Conservation (phyloP, 805 yeast genomes). For the Sporopachydermia lactativora region DNA sequence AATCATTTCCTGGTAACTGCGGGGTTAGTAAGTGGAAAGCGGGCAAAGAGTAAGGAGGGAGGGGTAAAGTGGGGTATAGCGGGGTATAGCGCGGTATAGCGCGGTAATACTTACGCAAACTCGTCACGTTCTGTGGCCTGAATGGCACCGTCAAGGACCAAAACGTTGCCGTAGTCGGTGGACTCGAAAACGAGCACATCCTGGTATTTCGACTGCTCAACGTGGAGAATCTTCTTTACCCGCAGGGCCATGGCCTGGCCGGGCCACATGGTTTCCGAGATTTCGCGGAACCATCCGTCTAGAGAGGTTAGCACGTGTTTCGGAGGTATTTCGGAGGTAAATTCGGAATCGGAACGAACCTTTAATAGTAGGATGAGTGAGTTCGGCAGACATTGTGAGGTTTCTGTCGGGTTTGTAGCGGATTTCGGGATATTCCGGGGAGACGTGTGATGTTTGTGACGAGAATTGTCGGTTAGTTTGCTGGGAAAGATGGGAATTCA, state of each 20-base stretch:
- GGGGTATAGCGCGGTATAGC: background rate
- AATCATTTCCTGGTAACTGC: slow-evolving; percentile 71
- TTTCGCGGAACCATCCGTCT: slow-evolving; percentile 77
- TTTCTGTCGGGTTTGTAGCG: no score
- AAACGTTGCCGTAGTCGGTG: slow-evolving; percentile 68
- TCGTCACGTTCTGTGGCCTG: slow-evolving; percentile 91
- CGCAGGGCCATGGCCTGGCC: slow-evolving; percentile 72
- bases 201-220: slow-evolving; percentile 58
- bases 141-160: slow-evolving; percentile 79
- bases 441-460: no score
- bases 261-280: slow-evolving; percentile 57
- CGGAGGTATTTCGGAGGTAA: no score
- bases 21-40: background rate
- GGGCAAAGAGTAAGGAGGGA: background rate
- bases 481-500: no score
- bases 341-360: slow-evolving; percentile 8
- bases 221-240: slow-evolving; percentile 51
- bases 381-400: slow-evolving; percentile 10
- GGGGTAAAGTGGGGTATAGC: background rate
- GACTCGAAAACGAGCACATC: slow-evolving; percentile 70
- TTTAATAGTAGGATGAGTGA: slow-evolving; percentile 14
- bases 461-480: no score
- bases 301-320: no score
- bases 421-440: no score
- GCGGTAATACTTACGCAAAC: slow-evolving; percentile 33